Evolutionary conservation across 495 filamentous ascomycete species (phyloP), one percentile per base, ranked within the genome.

Genomic region (Letharia lupina): DNA sequence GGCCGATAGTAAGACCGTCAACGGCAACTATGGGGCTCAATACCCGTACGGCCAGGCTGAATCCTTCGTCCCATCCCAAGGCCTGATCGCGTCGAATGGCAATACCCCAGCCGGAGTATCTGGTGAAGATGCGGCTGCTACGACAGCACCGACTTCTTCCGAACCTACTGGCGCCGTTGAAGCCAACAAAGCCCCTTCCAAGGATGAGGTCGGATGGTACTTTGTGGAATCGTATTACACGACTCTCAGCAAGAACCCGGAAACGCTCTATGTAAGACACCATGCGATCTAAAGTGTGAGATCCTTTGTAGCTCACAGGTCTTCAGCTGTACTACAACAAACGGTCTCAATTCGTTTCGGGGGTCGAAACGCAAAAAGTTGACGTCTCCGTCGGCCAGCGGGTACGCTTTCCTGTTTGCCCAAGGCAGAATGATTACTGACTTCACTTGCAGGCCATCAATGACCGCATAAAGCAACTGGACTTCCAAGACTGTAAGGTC

Each of bases 151-250:
- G 47, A 75, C 79, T 39, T 75, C 77, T 48, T 78, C 78, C 68
- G 75, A 70, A 59, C 73, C 78, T 39, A 40, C 64, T 41, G 73
- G 73, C 41, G 74, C 68, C 54, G 79, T 77, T 65, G 75, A 78
- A 68, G 80, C 79, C 70, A 78, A 74, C 75, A 62, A 81, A 77
- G 68, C 66, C 59, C 59, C 63, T 56, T 75, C 80, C 56, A 95
- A 94, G 76, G 90, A 93, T 76, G 91, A 98, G 78, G 90, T 98
- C 62, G 94, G 91, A 71, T 98, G 94, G 94, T 97, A 92, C 77
- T 98, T 98, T 69, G 94, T 98, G 44, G 95, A 98, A 83, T 92
- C 96, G 74, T 98, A 96, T 81, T 98, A 98, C 77, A 98, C 91
- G 68, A 98, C 91, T 68, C 82, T 98, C 72, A 96, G 91, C 86